A percentile compares a stretch with the other conserved stretches of the same genome.
Conservation (phyloP, 345 rosid genomes). For the Viola odorata region DNA sequence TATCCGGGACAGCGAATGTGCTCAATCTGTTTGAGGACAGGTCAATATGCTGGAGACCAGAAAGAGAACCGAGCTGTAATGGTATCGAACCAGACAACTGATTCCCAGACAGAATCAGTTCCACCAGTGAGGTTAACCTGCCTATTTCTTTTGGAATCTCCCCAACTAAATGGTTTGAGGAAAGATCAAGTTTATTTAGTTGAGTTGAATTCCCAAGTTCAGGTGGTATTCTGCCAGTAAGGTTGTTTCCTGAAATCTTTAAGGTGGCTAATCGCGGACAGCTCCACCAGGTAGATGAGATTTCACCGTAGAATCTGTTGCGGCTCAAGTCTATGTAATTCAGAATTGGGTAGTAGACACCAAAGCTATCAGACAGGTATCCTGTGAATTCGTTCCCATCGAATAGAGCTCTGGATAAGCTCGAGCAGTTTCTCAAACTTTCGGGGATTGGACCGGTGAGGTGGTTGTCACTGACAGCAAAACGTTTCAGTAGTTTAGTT, state of each 20-base stretch:
- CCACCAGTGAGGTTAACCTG: conserved; percentile 1
- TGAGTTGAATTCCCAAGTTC: conserved; percentile 19
- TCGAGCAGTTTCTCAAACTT: conserved; percentile 25
- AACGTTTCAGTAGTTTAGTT: background rate
- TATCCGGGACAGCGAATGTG: conserved; percentile 9
- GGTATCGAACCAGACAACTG: conserved; percentile 19
- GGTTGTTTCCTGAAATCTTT: conserved; percentile 13
- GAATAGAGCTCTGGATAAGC: conserved; percentile 22
- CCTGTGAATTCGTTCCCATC: conserved; percentile 24
- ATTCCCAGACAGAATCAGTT: conserved; percentile 12
- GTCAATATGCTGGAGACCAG: conserved; percentile 13
- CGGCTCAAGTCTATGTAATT: conserved; percentile 8
- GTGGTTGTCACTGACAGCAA: conserved; percentile 1
- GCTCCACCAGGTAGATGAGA: conserved; percentile 14
- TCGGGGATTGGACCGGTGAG: conserved; percentile 27
- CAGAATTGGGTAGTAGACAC: conserved; percentile 23
- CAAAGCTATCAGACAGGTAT: conserved; percentile 24
- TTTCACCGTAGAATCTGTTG: conserved; percentile 24
- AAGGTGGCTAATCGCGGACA: conserved; percentile 10
- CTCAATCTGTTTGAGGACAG: conserved; percentile 29
- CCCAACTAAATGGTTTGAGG: conserved; percentile 29
- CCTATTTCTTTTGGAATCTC: conserved; percentile 32
- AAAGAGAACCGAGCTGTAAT: conserved; percentile 9
- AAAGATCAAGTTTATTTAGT: conserved; percentile 29
- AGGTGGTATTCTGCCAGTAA: conserved; percentile 28